Evolutionary conservation across 2,329 filamentous ascomycete species (phyloP).

Genomic region (Fusarium sp.): DNA sequence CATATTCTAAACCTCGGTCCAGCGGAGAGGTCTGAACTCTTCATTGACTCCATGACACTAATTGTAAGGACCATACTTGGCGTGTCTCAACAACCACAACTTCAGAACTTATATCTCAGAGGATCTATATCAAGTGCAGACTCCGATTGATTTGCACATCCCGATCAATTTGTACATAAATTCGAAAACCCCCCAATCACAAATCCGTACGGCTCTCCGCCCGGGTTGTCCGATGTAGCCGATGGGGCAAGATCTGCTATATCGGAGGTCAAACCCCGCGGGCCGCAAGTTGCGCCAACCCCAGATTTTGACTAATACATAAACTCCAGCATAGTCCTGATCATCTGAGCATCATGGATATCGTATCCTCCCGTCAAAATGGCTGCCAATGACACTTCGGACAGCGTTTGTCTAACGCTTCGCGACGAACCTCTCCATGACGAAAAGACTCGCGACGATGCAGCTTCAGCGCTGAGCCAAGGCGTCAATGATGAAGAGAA

Average conservation of each 20-base stretch:
- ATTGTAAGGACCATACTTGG: not conserved
- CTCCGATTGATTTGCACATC: no score
- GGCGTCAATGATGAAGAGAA: conserved; percentile 6
- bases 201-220: not conserved
- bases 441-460: conserved; percentile 30
- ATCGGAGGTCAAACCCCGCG: conserved; percentile 38
- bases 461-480: conserved; percentile 14
- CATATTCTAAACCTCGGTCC: not conserved
- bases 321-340: not conserved
- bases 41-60: not conserved
- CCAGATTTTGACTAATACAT: conserved; percentile 14
- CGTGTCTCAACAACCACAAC: not conserved
- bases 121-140: no score
- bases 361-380: not conserved
- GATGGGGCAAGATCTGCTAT: conserved; percentile 3
- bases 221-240: not conserved
- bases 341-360: not conserved
- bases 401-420: conserved; percentile 29
- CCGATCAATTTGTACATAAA: not conserved
- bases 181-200: not conserved
- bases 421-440: not conserved
- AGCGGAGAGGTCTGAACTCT: not conserved
- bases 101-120: no score
- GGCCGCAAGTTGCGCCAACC: conserved; percentile 10
- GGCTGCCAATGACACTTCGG: not conserved